A percentile compares a stretch with the other conserved stretches of the same genome.
phyloP scores from a whole-genome alignment of 768 basidiomycete species.

The Collybia nuda region DNA sequence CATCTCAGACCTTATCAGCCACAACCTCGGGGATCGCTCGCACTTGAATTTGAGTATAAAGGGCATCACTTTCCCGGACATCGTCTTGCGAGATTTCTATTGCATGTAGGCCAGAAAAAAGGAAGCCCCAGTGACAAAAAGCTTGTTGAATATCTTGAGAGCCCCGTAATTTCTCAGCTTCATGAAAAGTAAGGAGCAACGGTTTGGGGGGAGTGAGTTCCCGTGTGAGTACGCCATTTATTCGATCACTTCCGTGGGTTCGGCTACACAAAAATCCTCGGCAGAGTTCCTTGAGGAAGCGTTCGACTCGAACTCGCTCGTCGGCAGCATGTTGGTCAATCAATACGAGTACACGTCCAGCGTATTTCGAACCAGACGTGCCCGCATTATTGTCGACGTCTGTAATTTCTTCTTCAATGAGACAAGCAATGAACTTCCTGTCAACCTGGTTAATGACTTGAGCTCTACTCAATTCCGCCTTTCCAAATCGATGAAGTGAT shows the following conservation, averaged over 20 bases:
- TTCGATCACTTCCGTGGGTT: constrained; percentile 21
- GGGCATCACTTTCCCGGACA: constrained; percentile 28
- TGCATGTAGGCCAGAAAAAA: constrained; percentile 39
- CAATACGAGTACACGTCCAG: constrained; percentile 54
- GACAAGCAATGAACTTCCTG: constrained; percentile 85
- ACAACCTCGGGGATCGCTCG: constrained; percentile 67
- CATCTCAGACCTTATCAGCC: constrained; percentile 65
- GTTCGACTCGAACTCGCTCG: constrained; percentile 90
- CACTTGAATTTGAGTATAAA: constrained; percentile 68
- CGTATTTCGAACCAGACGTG: constrained; percentile 4
- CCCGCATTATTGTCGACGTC: constrained; percentile 13
- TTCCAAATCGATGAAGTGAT: constrained; percentile 41
- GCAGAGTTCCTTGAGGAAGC: constrained; percentile 75
- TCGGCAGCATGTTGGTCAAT: constrained; percentile 99
- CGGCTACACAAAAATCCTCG: constrained; percentile 56
- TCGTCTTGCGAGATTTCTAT: background rate
- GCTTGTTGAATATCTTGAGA: constrained; percentile 40
- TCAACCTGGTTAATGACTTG: constrained; percentile 84
- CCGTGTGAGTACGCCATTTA: constrained; percentile 34
- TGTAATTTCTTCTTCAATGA: constrained; percentile 31
- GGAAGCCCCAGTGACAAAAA: constrained; percentile 72
- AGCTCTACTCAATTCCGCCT: constrained; percentile 55
- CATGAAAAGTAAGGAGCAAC: constrained; percentile 65
- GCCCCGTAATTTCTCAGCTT: constrained; percentile 50
- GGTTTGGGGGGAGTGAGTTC: constrained; percentile 53